Evolutionary conservation across 176 grass and related monocot genomes (phyloP).

Genomic region (Eragrostis nindensis): DNA sequence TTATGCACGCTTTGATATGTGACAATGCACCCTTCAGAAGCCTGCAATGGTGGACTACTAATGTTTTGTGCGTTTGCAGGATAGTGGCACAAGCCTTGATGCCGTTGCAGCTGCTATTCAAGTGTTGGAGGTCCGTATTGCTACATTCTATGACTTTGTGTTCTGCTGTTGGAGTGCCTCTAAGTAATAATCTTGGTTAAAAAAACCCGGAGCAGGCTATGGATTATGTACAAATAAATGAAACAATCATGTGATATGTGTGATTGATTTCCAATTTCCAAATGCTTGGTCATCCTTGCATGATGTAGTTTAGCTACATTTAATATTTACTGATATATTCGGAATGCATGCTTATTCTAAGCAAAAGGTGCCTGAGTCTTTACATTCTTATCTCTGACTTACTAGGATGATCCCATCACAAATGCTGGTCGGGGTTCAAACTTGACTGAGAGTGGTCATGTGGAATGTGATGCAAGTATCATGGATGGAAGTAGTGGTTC

Average conservation of each 20-base stretch:
- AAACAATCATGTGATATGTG: background rate
- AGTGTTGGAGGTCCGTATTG: constrained; percentile 69
- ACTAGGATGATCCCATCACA: constrained; percentile 87
- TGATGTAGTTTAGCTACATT: background rate
- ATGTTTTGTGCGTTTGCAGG: constrained; percentile 50
- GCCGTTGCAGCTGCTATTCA: constrained; percentile 84
- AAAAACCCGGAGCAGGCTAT: background rate
- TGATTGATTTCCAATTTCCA: background rate
- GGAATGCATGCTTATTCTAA: constrained; percentile 18
- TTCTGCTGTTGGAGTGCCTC: background rate
- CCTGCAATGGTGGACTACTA: constrained; percentile 23
- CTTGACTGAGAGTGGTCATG: constrained; percentile 80
- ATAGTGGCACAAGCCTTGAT: constrained; percentile 70
- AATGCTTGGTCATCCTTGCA: background rate
- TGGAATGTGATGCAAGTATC: constrained; percentile 97
- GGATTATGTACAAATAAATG: background rate
- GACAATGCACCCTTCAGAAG: background rate
- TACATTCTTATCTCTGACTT: constrained; percentile 24
- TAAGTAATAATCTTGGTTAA: background rate
- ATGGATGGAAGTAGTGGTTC: constrained; percentile 86
- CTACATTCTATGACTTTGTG: background rate
- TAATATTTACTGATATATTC: background rate
- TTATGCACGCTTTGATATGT: background rate
- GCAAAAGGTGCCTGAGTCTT: constrained; percentile 14
- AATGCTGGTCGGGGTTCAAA: constrained; percentile 93